Percentiles rank a stretch among this genome's conserved stretches.
phyloP scores from a whole-genome alignment of 345 rosid species.

The Kandelia obovata region DNA sequence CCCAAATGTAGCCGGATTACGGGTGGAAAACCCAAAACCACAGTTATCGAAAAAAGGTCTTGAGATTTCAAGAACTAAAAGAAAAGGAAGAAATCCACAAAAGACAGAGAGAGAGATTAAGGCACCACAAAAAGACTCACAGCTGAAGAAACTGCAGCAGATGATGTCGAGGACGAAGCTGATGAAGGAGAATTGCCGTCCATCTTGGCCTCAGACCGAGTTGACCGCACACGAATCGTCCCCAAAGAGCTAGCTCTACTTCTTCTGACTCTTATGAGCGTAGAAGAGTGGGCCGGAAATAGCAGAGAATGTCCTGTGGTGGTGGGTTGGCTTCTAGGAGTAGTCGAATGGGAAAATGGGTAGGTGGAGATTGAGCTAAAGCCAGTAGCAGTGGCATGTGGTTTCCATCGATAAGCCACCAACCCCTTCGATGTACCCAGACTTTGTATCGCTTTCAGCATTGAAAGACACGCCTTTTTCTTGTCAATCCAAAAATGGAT shows the following conservation, averaged over 20 bases:
- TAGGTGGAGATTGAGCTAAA: conserved; percentile 28
- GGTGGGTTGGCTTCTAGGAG: conserved; percentile 14
- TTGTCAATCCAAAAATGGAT: not conserved
- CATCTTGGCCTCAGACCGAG: conserved; percentile 48
- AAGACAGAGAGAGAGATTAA: not conserved
- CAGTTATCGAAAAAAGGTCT: not conserved
- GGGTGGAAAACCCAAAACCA: not conserved
- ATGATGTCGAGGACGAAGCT: conserved; percentile 25
- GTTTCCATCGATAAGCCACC: conserved; percentile 49
- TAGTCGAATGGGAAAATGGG: conserved; percentile 26
- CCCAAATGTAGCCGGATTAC: too few species aligned
- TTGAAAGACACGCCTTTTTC: conserved; percentile 13
- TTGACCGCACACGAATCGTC: conserved; percentile 36
- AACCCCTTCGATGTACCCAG: conserved; percentile 54
- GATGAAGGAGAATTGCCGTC: conserved; percentile 28
- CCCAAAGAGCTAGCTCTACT: conserved; percentile 22
- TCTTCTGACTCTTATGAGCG: conserved; percentile 14
- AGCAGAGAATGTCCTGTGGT: conserved; percentile 2
- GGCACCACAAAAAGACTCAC: conserved; percentile 42
- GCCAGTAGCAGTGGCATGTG: conserved; percentile 33
- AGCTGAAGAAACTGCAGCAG: conserved; percentile 46
- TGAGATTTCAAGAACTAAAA: not conserved
- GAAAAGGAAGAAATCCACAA: conserved; percentile 2
- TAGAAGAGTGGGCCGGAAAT: conserved; percentile 11
- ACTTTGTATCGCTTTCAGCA: conserved; percentile 74